Base-by-base conservation (phyloP, 176 grass and related monocot species). In the Dactylis glomerata region DNA sequence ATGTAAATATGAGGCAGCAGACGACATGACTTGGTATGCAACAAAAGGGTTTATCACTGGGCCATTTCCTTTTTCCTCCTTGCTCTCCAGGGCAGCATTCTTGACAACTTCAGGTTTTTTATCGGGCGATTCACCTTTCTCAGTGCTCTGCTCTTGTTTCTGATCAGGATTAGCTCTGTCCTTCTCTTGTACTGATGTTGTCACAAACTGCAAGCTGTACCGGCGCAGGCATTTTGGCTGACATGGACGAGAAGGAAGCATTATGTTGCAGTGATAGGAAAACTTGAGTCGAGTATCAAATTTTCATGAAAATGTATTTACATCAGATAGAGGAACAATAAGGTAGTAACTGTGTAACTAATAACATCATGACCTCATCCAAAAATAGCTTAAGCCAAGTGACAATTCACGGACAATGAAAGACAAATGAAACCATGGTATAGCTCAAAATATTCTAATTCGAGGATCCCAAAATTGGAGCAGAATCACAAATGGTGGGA, bases 1-100 rank as follows among this genome's bases (percentile, higher is more conserved):
- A 68, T 94, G 93, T 47, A 99, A 67, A 59, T 91, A 96, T 10
- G 96, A 91, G 24, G 96, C 96, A 40, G 93, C 93, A 10, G 96
- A 92, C 6, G 91, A 88, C 40, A 90, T 73, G 10, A 92, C 81
- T 27, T 73, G 83, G 83, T 96, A 99, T 1, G 93, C 93, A 6
- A 40, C 87, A 33, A 87, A 89, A 34, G 81, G 74, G 69, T 89
- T 92, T 77, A 92, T 82, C 56, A 78, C 55, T 3, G 47, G 83
- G 33, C 58, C 90, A 10, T 44, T 63, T 82, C 37, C 70, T 44
- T 46, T 75, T 52, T 89, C 69, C 47, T 69, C 49, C 42, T 86
- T 81, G 62, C 55, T 81, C n/a, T 33, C 14, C 3, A 11, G 0
- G 0, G n/a, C 57, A 80, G 13, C 56, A 73, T 51, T 51, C 20